Evolutionary conservation across 257 asterid genomes (phyloP).

Genomic region (Jacaranda copaia): DNA sequence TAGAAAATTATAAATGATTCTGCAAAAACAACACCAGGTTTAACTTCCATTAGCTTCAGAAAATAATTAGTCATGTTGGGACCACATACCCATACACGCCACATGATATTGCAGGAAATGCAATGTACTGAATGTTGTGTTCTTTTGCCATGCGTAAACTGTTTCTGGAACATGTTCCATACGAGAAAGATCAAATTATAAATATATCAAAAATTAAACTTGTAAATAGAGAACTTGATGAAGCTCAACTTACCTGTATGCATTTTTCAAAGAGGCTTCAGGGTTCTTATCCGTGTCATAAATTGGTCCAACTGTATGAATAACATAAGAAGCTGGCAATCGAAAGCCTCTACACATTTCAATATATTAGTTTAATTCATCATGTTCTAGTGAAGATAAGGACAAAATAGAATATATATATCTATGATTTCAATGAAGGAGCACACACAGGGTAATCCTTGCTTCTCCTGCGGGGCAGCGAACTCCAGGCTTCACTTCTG

Average conservation of each 20-base stretch:
- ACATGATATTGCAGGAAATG: conserved; percentile 95
- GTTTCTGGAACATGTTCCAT: conserved; percentile 65
- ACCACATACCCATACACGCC: conserved; percentile 76
- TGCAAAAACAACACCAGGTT: not conserved
- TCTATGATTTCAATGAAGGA: not conserved
- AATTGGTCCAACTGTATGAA: conserved; percentile 96
- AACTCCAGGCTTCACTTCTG: conserved; percentile 82
- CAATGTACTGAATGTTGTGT: conserved; percentile 76
- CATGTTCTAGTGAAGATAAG: conserved; percentile 22
- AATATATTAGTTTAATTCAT: conserved; percentile 38
- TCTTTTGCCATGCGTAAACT: conserved; percentile 78
- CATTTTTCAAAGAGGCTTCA: conserved; percentile 68
- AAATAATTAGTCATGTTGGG: conserved; percentile 16
- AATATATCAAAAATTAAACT: not conserved
- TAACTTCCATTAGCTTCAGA: conserved; percentile 16
- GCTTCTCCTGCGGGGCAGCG: conserved; percentile 99
- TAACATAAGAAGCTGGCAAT: conserved; percentile 93
- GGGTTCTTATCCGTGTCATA: conserved; percentile 66
- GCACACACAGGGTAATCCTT: conserved; percentile 81
- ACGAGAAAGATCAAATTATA: conserved; percentile 27
- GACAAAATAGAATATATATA: not conserved
- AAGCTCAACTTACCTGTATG: conserved; percentile 68
- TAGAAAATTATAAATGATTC: not conserved
- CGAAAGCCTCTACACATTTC: conserved; percentile 73
- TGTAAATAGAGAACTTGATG: not conserved